phyloP scores from a whole-genome alignment of 1,139 yeast species.

The Zygosaccharomyces pseudobailii region DNA sequence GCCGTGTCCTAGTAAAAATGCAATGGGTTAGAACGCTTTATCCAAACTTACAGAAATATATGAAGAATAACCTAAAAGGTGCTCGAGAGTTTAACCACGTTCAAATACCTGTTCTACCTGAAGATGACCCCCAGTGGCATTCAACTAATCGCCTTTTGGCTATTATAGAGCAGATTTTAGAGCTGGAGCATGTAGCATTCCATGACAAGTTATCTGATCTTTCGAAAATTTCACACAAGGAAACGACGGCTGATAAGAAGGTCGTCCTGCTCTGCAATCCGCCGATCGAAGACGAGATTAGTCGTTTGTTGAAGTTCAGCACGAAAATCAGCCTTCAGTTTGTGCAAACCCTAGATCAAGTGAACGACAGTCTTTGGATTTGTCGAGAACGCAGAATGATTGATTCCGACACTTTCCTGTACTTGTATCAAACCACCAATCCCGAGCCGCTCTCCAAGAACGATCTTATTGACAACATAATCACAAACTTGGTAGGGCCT shows the following conservation, averaged over 20 bases:
- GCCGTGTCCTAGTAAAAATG: conserved; percentile 11
- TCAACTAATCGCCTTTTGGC: conserved; percentile 4
- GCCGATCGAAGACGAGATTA: conserved; percentile 9
- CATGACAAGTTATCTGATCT: conserved; percentile 7
- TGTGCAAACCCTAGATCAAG: conserved; percentile 14
- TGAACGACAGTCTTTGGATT: conserved; percentile 10
- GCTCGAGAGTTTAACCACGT: background rate
- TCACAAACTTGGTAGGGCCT: conserved; percentile 8
- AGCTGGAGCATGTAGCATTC: conserved; percentile 9
- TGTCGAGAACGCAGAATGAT: conserved; percentile 21
- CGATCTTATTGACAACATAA: conserved; percentile 8
- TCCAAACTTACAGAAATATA: conserved; percentile 14
- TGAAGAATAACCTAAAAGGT: conserved; percentile 2
- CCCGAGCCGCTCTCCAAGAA: conserved; percentile 6
- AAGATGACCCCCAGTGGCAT: background rate
- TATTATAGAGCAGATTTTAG: conserved; percentile 8
- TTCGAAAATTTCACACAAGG: conserved; percentile 4
- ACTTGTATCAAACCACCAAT: conserved; percentile 15
- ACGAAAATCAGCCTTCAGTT: conserved; percentile 17
- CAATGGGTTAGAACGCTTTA: conserved; percentile 15
- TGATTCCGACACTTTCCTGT: conserved; percentile 19
- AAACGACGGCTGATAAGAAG: conserved; percentile 15
- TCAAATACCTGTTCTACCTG: background rate
- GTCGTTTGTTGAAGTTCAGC: conserved; percentile 11
- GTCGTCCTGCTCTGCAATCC: conserved; percentile 13